Percentiles rank a stretch among this genome's conserved stretches.
Evolutionary conservation across 169 alveolate genomes (phyloP).

Genomic region (Plasmodium sp.): DNA sequence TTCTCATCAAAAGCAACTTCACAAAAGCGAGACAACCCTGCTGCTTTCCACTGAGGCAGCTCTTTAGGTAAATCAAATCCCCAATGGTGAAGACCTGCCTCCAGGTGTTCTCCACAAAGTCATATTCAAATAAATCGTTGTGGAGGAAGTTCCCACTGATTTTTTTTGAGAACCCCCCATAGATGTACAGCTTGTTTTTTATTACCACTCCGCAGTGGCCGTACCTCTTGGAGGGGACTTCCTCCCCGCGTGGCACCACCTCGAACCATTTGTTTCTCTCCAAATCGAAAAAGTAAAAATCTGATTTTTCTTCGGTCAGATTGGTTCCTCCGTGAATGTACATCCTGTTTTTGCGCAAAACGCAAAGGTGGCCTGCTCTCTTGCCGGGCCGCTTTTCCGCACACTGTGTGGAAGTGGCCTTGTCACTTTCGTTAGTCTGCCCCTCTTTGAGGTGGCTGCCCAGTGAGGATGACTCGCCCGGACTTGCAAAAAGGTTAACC

Average conservation of each 20-base stretch:
- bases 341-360: conserved; percentile 2
- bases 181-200: conserved; percentile 18
- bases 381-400: conserved; percentile 8
- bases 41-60: neutral
- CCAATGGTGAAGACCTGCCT: conserved; percentile 40
- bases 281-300: conserved; percentile 28
- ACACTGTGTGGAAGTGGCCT: neutral
- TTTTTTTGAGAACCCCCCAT: conserved; percentile 45
- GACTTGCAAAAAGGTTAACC: neutral
- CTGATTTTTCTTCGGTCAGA: conserved; percentile 21
- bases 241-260: neutral
- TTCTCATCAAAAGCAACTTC: conserved; percentile 10
- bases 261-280: conserved; percentile 31
- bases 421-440: neutral
- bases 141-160: neutral
- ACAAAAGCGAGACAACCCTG: neutral
- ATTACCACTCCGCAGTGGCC: conserved; percentile 22
- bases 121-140: conserved; percentile 23
- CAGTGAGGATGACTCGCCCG: neutral
- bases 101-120: conserved; percentile 18
- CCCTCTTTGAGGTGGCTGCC: neutral
- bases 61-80: conserved; percentile 29
- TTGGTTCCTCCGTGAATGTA: conserved; percentile 52
- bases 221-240: conserved; percentile 17
- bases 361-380: conserved; percentile 44